Conservation (phyloP, 2,329 filamentous ascomycete genomes). For the Botrytis fragariae region DNA sequence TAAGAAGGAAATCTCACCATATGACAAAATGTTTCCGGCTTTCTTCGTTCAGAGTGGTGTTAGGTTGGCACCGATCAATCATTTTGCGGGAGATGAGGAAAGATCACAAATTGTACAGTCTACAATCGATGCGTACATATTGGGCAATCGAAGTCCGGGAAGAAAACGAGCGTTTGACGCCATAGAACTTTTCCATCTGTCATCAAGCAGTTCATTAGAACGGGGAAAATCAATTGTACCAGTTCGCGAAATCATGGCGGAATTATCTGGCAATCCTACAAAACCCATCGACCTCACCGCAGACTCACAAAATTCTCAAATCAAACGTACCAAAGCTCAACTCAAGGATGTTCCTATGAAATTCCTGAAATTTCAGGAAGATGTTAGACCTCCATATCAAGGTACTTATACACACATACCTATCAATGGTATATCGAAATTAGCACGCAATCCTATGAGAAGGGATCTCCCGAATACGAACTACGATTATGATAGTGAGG, state of each 20-base stretch:
- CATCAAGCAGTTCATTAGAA: constrained; percentile 34
- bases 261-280: constrained; percentile 30
- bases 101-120: constrained; percentile 51
- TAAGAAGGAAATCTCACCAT: constrained; percentile 38
- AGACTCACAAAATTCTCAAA: constrained; percentile 37
- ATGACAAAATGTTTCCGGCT: constrained; percentile 69
- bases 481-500: constrained; percentile 85
- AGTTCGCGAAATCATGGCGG: constrained; percentile 37
- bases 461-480: constrained; percentile 59
- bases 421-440: constrained; percentile 45
- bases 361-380: constrained; percentile 52
- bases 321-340: constrained; percentile 28
- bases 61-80: constrained; percentile 58
- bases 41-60: constrained; percentile 78
- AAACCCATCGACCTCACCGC: constrained; percentile 37
- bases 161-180: constrained; percentile 45
- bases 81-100: constrained; percentile 57
- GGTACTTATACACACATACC: constrained; percentile 61
- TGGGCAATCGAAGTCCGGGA: constrained; percentile 48
- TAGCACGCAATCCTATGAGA: constrained; percentile 54
- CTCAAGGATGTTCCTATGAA: constrained; percentile 35
- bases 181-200: constrained; percentile 47
- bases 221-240: constrained; percentile 44
- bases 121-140: constrained; percentile 53
- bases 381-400: constrained; percentile 67